Evolutionary conservation across 495 filamentous ascomycete genomes (phyloP), one percentile per base, ranked within the genome.

Genomic region (Trichodelitschia bisporula): DNA sequence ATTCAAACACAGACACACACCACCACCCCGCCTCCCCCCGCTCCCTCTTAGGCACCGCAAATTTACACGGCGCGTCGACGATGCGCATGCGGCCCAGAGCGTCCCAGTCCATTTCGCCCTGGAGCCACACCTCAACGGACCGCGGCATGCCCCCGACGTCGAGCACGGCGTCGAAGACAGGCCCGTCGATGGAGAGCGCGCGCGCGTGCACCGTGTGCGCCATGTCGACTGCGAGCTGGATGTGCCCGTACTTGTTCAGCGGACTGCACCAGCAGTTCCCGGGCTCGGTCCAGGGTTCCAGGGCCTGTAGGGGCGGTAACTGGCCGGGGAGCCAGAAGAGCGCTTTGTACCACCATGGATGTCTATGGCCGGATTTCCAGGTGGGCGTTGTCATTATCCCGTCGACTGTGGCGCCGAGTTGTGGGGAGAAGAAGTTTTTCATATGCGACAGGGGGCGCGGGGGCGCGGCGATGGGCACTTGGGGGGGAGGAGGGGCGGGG

Each of bases 181-280:
- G 59, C 42, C 77, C 68, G 40, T 78, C 72, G 28, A 77, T 45
- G 2, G 66, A 61, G 15, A 77, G 34, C 29, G 62, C 41, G 18
- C 57, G 54, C 2, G 69, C 63, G 36, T 59, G 56, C 31, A 77
- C 54, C 3, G 37, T 18, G 19, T 48, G 42, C 18, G 50, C 43
- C 15, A 62, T 47, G 19, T 51, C 31, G 29, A 77, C 55, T 13
- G 45, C 47, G 9, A 78, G 36, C 36, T 54, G 45, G 16, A 57
- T 50, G 11, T 45, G 28, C 29, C 46, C 43, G 11, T 40, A 28
- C 38, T 30, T 14, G 19, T 29, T 4, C 15, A 26, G 25, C 14
- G 51, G 62, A 21, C 57, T 56, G 47, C 72, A 74, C 65, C 66
- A 78, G 47, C 70, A 76, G 25, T 77, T 62, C 18, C 65, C 66